Conservation (phyloP, 2,329 filamentous ascomycete species). For the Ceratocystis variospora region DNA sequence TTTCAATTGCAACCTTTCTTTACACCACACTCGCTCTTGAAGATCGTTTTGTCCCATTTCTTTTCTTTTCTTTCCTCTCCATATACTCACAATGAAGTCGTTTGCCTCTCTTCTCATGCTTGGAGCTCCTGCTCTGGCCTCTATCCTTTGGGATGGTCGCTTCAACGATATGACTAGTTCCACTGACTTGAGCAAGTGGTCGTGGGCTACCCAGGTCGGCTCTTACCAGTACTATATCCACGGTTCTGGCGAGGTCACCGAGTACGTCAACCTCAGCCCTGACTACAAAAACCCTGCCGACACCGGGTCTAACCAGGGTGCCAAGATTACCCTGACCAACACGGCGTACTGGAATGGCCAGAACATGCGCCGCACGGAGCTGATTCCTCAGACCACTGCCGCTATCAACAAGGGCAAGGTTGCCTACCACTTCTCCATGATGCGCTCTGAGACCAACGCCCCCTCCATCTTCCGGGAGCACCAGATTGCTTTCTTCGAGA, state of each 20-base stretch:
- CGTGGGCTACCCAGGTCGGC: slow-evolving; percentile 53
- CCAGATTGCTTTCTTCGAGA: slow-evolving; percentile 50
- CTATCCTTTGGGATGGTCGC: slow-evolving; percentile 49
- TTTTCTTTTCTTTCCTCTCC: slow-evolving; percentile 10
- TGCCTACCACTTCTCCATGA: slow-evolving; percentile 60
- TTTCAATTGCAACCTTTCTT: not conserved
- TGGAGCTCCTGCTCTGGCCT: slow-evolving; percentile 17
- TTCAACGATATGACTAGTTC: slow-evolving; percentile 46
- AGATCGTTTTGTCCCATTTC: slow-evolving; percentile 16
- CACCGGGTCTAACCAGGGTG: slow-evolving; percentile 46
- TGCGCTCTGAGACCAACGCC: slow-evolving; percentile 43
- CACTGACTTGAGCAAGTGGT: slow-evolving; percentile 46
- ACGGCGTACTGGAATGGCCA: slow-evolving; percentile 60
- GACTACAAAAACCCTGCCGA: slow-evolving; percentile 53
- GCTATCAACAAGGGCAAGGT: slow-evolving; percentile 53
- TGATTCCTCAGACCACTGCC: slow-evolving; percentile 56
- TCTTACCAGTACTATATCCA: slow-evolving; percentile 68
- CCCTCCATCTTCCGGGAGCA: slow-evolving; percentile 52
- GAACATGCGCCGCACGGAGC: slow-evolving; percentile 57
- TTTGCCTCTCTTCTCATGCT: slow-evolving; percentile 13
- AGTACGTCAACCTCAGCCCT: slow-evolving; percentile 49
- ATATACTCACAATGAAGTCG: slow-evolving; percentile 19
- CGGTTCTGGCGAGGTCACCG: slow-evolving; percentile 39
- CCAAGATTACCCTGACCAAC: slow-evolving; percentile 50
- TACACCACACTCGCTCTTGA: slow-evolving; percentile 14